phyloP scores from a whole-genome alignment of 208 protist species.

The Wallacemonas sp. region DNA sequence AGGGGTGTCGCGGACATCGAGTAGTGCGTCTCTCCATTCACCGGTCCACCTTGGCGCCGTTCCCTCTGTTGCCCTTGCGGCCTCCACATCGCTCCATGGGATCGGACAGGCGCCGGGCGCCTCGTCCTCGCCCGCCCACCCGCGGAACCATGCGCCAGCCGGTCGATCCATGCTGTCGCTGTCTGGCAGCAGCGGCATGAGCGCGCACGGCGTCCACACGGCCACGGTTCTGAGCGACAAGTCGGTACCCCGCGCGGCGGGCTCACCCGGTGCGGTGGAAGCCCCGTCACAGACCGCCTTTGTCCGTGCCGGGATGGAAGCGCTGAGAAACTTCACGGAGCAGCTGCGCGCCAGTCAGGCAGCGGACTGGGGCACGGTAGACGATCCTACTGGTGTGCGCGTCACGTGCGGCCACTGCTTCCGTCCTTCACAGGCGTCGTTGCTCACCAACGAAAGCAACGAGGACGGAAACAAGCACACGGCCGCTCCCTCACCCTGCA shows the following conservation, averaged over 20 bases:
- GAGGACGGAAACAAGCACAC: too few relatives aligned
- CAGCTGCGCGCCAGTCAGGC: neutral
- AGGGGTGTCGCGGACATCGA: slow-evolving; percentile 23
- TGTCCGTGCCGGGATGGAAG: slow-evolving; percentile 5
- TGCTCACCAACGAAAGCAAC: too few relatives aligned
- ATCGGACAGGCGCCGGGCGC: too few relatives aligned
- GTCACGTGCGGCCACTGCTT: slow-evolving; percentile 1
- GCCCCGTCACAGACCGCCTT: neutral
- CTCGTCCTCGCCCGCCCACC: too few relatives aligned
- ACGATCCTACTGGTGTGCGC: slow-evolving; percentile 7
- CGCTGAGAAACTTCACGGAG: slow-evolving; percentile 1
- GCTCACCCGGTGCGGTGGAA: neutral
- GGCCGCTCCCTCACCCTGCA: too few relatives aligned
- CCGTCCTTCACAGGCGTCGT: neutral
- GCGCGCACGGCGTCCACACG: too few relatives aligned
- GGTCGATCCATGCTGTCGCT: too few relatives aligned
- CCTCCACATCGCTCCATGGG: too few relatives aligned
- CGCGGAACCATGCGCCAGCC: too few relatives aligned
- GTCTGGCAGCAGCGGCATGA: too few relatives aligned
- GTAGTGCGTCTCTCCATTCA: neutral
- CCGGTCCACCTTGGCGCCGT: slow-evolving; percentile 1
- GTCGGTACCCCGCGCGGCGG: neutral
- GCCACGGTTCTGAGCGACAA: too few relatives aligned
- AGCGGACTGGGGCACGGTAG: neutral
- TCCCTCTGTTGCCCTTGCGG: neutral